A percentile compares a stretch with the other conserved stretches of the same genome.
These are phyloP conservation scores for Astragalus membranaceus DNA, from an alignment of 306 rosid species.

Conservation along the genomic window DNA sequence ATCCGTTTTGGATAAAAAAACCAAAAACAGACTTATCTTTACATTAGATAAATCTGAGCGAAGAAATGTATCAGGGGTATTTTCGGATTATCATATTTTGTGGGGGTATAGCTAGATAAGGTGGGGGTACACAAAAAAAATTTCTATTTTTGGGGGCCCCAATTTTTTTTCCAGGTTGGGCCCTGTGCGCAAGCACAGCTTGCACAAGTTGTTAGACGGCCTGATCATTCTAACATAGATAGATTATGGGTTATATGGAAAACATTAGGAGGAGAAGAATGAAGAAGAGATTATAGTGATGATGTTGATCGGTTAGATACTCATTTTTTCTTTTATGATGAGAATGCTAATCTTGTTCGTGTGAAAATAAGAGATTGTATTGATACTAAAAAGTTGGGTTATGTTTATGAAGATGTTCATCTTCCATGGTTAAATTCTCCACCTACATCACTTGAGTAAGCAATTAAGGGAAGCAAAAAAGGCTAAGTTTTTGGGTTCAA, in stretches of 20 bases:
- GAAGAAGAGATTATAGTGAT: constrained; percentile 27
- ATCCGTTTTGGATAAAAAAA: too few relatives aligned
- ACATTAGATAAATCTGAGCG: too few relatives aligned
- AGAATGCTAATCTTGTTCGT: constrained; percentile 43
- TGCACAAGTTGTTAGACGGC: too few relatives aligned
- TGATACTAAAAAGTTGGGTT: constrained; percentile 46
- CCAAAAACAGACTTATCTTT: too few relatives aligned
- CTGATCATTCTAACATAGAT: constrained; percentile 60
- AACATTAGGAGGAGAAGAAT: constrained; percentile 39
- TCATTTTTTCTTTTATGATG: constrained; percentile 58
- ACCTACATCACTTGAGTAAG: constrained; percentile 4
- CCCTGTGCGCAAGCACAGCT: too few relatives aligned
- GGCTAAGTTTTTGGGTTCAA: neutral
- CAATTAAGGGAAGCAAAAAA: neutral
- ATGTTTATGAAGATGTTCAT: constrained; percentile 45
- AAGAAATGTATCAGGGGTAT: too few relatives aligned
- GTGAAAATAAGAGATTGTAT: constrained; percentile 53
- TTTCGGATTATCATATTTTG: too few relatives aligned
- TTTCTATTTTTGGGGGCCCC: too few relatives aligned
- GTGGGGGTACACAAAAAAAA: too few relatives aligned
- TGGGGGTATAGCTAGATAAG: too few relatives aligned
- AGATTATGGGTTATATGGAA: constrained; percentile 68
- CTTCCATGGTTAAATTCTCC: constrained; percentile 14
- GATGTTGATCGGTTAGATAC: constrained; percentile 58
- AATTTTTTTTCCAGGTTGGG: too few relatives aligned